phyloP scores from a whole-genome alignment of 257 asterid species.

The Capsicum chinense region DNA sequence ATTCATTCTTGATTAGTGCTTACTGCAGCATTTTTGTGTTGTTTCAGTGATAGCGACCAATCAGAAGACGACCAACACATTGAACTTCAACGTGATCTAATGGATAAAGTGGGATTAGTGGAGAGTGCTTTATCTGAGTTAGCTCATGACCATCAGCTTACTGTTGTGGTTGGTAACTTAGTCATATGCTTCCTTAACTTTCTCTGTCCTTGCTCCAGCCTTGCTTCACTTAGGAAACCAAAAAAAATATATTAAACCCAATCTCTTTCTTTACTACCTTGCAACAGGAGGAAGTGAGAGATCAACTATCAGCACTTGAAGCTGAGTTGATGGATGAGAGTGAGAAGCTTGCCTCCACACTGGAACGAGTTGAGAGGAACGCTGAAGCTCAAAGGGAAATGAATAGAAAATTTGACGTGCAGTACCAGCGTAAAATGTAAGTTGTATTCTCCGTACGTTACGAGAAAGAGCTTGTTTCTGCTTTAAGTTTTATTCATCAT shows the following conservation, averaged over 20 bases:
- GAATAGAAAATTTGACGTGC: conserved; percentile 74
- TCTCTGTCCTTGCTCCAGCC: conserved; percentile 4
- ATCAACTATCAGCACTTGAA: conserved; percentile 64
- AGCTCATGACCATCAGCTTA: conserved; percentile 47
- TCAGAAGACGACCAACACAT: conserved; percentile 50
- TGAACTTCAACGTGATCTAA: conserved; percentile 53
- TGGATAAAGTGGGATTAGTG: conserved; percentile 65
- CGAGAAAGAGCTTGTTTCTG: not conserved
- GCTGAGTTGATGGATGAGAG: conserved; percentile 53
- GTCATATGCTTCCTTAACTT: conserved; percentile 13
- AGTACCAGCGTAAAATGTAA: conserved; percentile 82
- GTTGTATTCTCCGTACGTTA: conserved; percentile 31
- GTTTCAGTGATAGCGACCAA: conserved; percentile 59
- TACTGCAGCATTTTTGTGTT: conserved; percentile 25
- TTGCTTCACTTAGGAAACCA: not conserved
- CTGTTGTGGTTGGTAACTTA: conserved; percentile 51
- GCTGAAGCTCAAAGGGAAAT: conserved; percentile 61
- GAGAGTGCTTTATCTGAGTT: conserved; percentile 68
- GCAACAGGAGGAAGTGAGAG: conserved; percentile 79
- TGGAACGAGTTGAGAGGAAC: conserved; percentile 49
- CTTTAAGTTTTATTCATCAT: not conserved
- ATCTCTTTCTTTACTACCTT: conserved; percentile 6
- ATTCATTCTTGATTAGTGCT: not conserved
- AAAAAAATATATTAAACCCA: not conserved
- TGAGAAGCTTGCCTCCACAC: conserved; percentile 53